A percentile compares a stretch with the other conserved stretches of the same genome.
These are phyloP conservation scores for Erigeron canadensis DNA, from an alignment of 129 eudicot genomes.

Conservation along the genomic window DNA sequence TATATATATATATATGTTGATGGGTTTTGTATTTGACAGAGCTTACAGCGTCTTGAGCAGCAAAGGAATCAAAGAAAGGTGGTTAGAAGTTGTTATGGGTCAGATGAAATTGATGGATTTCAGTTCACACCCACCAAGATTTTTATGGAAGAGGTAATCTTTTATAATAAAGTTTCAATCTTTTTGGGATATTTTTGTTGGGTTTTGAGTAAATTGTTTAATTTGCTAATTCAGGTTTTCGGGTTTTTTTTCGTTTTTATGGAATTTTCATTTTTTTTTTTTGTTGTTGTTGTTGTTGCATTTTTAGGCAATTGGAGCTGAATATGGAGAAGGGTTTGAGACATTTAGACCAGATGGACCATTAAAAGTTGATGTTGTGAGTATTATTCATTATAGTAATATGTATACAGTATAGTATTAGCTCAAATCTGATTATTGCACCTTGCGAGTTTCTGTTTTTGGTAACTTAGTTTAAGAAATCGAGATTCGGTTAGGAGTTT, in stretches of 20 bases:
- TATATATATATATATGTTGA: not conserved
- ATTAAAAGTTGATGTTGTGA: constrained; percentile 92
- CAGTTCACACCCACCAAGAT: constrained; percentile 54
- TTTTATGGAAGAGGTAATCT: constrained; percentile 72
- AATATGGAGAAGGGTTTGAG: constrained; percentile 97
- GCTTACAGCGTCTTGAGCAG: constrained; percentile 41
- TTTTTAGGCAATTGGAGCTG: constrained; percentile 93
- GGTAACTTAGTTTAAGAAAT: not conserved
- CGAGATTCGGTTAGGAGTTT: not conserved
- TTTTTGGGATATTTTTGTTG: not conserved
- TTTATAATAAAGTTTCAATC: not conserved
- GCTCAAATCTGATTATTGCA: not conserved
- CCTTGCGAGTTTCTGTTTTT: not conserved
- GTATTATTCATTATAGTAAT: constrained; percentile 11
- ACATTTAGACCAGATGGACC: constrained; percentile 95
- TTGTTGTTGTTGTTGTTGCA: too few relatives aligned
- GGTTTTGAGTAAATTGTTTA: not conserved
- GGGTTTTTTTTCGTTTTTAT: not conserved
- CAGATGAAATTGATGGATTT: constrained; percentile 53
- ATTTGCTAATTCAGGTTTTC: constrained; percentile 5
- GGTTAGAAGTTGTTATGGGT: constrained; percentile 50
- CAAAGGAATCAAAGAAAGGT: constrained; percentile 31
- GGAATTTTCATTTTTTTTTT: not conserved
- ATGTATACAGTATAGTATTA: not conserved
- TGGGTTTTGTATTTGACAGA: constrained; percentile 29